Conservation (phyloP, 2,329 filamentous ascomycete species). For the Grosmannia serpens region DNA sequence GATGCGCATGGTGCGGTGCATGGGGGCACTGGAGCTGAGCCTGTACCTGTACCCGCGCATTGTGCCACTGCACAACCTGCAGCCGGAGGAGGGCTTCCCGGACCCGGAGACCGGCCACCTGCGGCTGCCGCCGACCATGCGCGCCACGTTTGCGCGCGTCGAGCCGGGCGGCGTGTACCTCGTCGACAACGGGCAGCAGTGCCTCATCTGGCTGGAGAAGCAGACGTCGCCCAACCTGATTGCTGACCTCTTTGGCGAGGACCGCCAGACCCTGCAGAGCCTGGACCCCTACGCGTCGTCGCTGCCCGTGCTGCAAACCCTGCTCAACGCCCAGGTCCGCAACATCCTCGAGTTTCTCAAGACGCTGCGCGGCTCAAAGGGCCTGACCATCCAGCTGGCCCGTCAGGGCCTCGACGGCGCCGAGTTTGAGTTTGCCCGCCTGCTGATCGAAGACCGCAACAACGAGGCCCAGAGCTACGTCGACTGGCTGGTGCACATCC, state of each 20-base stretch:
- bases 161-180: conserved; percentile 91
- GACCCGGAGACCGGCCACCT: conserved; percentile 76
- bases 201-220: conserved; percentile 83
- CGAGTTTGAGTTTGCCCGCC: conserved; percentile 88
- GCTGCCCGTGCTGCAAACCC: conserved; percentile 77
- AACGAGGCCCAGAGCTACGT: conserved; percentile 98
- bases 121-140: conserved; percentile 66
- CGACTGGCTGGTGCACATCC: conserved; percentile 93
- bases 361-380: conserved; percentile 72
- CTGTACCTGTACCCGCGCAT: conserved; percentile 94
- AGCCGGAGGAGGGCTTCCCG: conserved; percentile 82
- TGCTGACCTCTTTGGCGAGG: conserved; percentile 78
- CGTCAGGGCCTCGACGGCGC: conserved; percentile 87
- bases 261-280: conserved; percentile 55
- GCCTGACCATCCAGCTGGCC: conserved; percentile 78
- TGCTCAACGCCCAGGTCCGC: conserved; percentile 86
- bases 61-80: conserved; percentile 80
- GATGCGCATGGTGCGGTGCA: conserved; percentile 77
- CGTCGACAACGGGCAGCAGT: conserved; percentile 88
- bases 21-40: conserved; percentile 76
- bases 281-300: conserved; percentile 73
- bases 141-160: conserved; percentile 75
- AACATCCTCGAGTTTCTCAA: conserved; percentile 86
- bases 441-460: conserved; percentile 88
- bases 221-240: conserved; percentile 89